A percentile compares a stretch with the other conserved stretches of the same genome.
Evolutionary conservation across 306 rosid genomes (phyloP).

Genomic region (Vigna mungo): DNA sequence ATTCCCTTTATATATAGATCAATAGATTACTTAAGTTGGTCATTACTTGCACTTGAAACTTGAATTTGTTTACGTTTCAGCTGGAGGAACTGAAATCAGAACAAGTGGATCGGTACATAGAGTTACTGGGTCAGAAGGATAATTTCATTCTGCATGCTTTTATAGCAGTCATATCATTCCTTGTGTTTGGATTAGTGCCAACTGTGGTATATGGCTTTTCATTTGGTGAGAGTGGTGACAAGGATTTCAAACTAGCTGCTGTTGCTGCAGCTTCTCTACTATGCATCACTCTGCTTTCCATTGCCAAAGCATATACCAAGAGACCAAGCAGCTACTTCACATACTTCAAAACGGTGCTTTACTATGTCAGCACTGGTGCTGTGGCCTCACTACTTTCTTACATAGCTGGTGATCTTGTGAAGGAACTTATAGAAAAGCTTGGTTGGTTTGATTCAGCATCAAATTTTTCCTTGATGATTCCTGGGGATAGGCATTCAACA

Average conservation of each 20-base stretch:
- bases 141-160: conserved; percentile 67
- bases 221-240: conserved; percentile 59
- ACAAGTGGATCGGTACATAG: conserved; percentile 52
- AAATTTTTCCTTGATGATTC: conserved; percentile 35
- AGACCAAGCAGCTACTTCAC: conserved; percentile 46
- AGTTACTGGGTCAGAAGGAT: conserved; percentile 56
- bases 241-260: conserved; percentile 71
- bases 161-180: conserved; percentile 64
- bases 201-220: conserved; percentile 79
- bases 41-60: background rate
- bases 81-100: conserved; percentile 63
- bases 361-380: conserved; percentile 56
- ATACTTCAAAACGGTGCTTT: conserved; percentile 57
- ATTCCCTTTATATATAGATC: background rate
- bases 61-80: conserved; percentile 40
- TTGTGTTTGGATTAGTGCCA: conserved; percentile 71
- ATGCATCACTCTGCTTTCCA: conserved; percentile 70
- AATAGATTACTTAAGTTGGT: background rate
- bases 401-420: conserved; percentile 61
- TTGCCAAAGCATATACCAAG: conserved; percentile 62
- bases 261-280: conserved; percentile 74
- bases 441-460: conserved; percentile 61
- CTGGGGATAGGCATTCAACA: conserved; percentile 40
- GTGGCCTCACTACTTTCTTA: conserved; percentile 67
- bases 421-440: conserved; percentile 52